phyloP scores from a whole-genome alignment of 116 monocot genomes.

The Iris pallida region DNA sequence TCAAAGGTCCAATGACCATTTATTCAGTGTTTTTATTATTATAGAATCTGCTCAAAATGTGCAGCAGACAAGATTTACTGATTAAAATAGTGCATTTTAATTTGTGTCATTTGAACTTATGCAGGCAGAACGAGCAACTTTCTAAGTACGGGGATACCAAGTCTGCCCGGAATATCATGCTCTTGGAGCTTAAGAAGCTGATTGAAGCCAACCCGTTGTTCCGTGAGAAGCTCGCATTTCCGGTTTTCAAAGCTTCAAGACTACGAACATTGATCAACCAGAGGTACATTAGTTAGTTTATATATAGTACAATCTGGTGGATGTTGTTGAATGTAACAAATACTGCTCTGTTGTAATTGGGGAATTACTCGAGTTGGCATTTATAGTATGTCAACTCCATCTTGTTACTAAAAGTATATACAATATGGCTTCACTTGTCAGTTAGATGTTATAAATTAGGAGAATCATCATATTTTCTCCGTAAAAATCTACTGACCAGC shows the following conservation, averaged over 20 bases:
- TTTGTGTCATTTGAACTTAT: constrained; percentile 1
- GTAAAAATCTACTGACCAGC: no score
- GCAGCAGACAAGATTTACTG: neutral
- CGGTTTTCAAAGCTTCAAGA: constrained; percentile 70
- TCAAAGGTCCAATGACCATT: no score
- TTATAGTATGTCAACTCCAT: no score
- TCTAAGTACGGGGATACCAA: constrained; percentile 88
- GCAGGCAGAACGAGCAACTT: constrained; percentile 85
- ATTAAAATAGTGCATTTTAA: neutral
- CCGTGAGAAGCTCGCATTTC: constrained; percentile 69
- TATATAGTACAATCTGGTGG: no score
- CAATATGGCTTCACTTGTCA: no score
- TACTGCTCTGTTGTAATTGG: no score
- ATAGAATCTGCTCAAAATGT: no score
- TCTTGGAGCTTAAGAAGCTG: constrained; percentile 70
- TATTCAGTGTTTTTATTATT: no score
- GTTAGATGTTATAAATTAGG: no score
- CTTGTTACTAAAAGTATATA: no score
- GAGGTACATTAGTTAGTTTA: constrained; percentile 39
- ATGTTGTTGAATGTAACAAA: no score
- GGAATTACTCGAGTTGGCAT: neutral
- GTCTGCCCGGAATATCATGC: constrained; percentile 73
- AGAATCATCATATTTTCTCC: no score
- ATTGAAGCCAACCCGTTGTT: constrained; percentile 84
- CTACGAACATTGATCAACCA: constrained; percentile 90